Evolutionary conservation across 148 eudicot genomes (phyloP).

Genomic region (Chenopodium album): DNA sequence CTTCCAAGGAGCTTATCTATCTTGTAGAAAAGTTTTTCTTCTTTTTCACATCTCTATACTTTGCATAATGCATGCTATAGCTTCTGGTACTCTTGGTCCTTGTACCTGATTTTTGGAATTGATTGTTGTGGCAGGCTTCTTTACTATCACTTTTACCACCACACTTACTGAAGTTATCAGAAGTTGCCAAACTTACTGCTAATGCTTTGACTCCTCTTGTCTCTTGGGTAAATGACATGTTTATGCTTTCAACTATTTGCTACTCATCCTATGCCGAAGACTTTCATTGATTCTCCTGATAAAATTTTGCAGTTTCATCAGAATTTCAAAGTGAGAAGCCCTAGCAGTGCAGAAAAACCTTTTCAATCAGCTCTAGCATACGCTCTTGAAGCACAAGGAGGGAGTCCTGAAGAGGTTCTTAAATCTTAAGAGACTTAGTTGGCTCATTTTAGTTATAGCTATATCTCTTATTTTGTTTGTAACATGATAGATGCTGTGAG

Average conservation of each 20-base stretch:
- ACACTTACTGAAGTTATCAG: slow-evolving; percentile 58
- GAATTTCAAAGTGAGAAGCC: slow-evolving; percentile 56
- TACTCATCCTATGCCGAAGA: not conserved
- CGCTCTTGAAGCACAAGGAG: slow-evolving; percentile 77
- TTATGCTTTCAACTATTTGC: not conserved
- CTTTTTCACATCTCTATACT: not conserved
- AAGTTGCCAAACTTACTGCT: slow-evolving; percentile 48
- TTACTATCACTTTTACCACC: slow-evolving; percentile 76
- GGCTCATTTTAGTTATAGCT: not conserved
- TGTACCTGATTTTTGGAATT: not conserved
- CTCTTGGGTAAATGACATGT: slow-evolving; percentile 58
- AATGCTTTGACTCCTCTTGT: slow-evolving; percentile 62
- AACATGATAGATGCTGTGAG: not conserved
- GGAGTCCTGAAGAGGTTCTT: slow-evolving; percentile 91
- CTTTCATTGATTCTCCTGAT: not conserved
- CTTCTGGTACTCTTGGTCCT: too few relatives aligned
- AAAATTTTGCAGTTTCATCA: slow-evolving; percentile 55
- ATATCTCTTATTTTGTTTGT: not conserved
- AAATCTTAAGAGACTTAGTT: not conserved
- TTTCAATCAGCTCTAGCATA: slow-evolving; percentile 53
- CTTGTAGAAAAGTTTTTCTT: not conserved
- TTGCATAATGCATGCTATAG: too few relatives aligned
- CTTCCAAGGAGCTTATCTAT: not conserved
- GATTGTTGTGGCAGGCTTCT: slow-evolving; percentile 67
- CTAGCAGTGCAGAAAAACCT: slow-evolving; percentile 44